Base-by-base conservation (phyloP, 1,139 yeast genomes). In the Yamadazyma siamensis region DNA sequence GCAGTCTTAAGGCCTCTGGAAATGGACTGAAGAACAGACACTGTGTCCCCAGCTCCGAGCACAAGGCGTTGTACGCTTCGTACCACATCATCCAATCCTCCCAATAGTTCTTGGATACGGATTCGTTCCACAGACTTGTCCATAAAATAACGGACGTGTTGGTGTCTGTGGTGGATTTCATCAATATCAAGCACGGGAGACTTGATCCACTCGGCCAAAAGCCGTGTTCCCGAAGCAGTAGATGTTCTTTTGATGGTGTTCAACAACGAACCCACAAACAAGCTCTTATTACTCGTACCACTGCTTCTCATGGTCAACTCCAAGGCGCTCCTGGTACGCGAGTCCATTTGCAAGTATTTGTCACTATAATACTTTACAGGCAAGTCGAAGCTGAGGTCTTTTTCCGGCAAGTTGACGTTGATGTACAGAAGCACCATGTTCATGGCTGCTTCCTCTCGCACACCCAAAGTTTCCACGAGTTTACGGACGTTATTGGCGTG, bases 181-280 rank as follows among this genome's bases (percentile, higher is more conserved):
- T 50, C 46, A 0, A 74, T 45, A 43, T 81, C 74, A 4, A 83
- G 65, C 0, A 85, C 69, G 0, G 99, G 99, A 0, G 89, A 79
- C 13, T 85, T 70, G 3, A 91, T 58, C 96, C 97, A 88, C 32
- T 80, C 80, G 3, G 80, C 72, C 13, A 91, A 59, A 14, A 84
- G 50, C 28, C 98, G 63, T 0, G 95, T 63, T 0, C 98, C 98
- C 0, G 94, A 77, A 1, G 80, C 71, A 0, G 98, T 87, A 2
- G 74, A 74, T 0, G 97, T 91, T 33, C 82, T 61, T 36, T 76
- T 74, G 6, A 91, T 71, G 0, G 86, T 71, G 12, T 77, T 73
- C 9, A 85, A 59, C 12, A 91, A 56, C 0, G 96, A 80, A 0
- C 96, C 96, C 9, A 71, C 70, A 4, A 61, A 62, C 10, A 79